Evolutionary conservation across 805 yeast genomes (phyloP).

Genomic region (Metschnikowia arizonensis): DNA sequence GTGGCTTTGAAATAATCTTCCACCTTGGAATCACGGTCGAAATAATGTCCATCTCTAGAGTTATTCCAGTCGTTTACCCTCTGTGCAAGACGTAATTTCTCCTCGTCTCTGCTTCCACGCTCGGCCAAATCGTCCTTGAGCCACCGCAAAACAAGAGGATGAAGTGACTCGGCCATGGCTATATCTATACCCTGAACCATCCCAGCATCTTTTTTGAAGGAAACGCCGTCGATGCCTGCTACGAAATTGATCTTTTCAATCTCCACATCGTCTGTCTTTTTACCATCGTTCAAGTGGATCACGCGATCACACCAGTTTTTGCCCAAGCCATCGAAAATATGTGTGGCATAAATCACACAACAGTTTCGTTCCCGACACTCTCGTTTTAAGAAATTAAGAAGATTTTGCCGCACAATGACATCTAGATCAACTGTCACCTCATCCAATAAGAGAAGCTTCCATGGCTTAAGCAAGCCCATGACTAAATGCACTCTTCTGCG

Average conservation of each 20-base stretch:
- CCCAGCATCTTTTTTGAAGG: slow-evolving; percentile 16
- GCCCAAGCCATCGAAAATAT: slow-evolving; percentile 91
- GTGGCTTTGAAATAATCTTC: slow-evolving; percentile 51
- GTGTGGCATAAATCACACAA: slow-evolving; percentile 89
- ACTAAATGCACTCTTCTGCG: slow-evolving; percentile 89
- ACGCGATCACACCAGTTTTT: slow-evolving; percentile 79
- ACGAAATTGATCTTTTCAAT: slow-evolving; percentile 28
- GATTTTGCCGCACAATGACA: slow-evolving; percentile 77
- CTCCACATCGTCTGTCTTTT: slow-evolving; percentile 35
- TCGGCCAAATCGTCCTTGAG: slow-evolving; percentile 46
- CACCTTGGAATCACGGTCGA: slow-evolving; percentile 43
- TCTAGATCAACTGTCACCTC: slow-evolving; percentile 97
- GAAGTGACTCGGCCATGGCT: slow-evolving; percentile 49
- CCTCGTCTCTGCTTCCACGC: slow-evolving; percentile 54
- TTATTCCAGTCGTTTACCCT: slow-evolving; percentile 55
- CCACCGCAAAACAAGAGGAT: slow-evolving; percentile 75
- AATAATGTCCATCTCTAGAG: slow-evolving; percentile 32
- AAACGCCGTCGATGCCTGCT: slow-evolving; percentile 30
- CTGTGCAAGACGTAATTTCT: slow-evolving; percentile 33
- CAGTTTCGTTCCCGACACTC: slow-evolving; percentile 71
- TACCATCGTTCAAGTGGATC: slow-evolving; percentile 72
- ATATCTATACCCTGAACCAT: slow-evolving; percentile 32
- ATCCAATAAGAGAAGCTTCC: slow-evolving; percentile 83
- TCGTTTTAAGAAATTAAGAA: slow-evolving; percentile 62
- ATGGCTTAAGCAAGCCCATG: slow-evolving; percentile 90